phyloP scores from a whole-genome alignment of 352 stramenopile genomes.

The Peronospora farinosa region DNA sequence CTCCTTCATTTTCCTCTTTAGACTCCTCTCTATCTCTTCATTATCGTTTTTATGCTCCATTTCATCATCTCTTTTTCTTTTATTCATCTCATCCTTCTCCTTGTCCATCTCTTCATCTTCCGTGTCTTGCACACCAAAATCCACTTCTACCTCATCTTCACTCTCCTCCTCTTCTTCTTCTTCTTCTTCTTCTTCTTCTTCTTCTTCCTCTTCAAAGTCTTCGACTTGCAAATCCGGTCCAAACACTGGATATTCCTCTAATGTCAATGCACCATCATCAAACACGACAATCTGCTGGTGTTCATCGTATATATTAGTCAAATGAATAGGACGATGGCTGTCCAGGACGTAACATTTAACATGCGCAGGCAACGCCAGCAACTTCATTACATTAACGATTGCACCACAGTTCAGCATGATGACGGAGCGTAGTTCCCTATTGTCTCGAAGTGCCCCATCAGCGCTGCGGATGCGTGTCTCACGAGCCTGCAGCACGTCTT shows the following conservation, averaged over 20 bases:
- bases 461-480: slow-evolving; percentile 61
- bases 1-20: slow-evolving; percentile 9
- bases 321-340: slow-evolving; percentile 92
- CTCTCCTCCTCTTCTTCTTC: slow-evolving; percentile 42
- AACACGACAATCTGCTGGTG: slow-evolving; percentile 78
- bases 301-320: slow-evolving; percentile 92
- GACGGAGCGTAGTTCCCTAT: slow-evolving; percentile 78
- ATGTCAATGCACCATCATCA: slow-evolving; percentile 59
- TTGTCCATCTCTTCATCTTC: slow-evolving; percentile 50
- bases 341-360: slow-evolving; percentile 93
- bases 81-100: slow-evolving; percentile 40
- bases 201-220: slow-evolving; percentile 51
- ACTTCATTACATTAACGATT: slow-evolving; percentile 85
- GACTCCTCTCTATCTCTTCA: slow-evolving; percentile 22
- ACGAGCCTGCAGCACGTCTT: slow-evolving; percentile 74
- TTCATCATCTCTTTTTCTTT: slow-evolving; percentile 21
- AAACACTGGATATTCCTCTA: slow-evolving; percentile 79
- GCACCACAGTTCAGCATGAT: slow-evolving; percentile 94
- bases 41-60: slow-evolving; percentile 24
- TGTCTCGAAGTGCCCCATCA: slow-evolving; percentile 26
- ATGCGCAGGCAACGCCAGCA: slow-evolving; percentile 61
- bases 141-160: slow-evolving; percentile 26
- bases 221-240: slow-evolving; percentile 76
- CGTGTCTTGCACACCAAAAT: slow-evolving; percentile 34
- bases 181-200: slow-evolving; percentile 34